Percentiles rank a stretch among this genome's conserved stretches.
phyloP scores from a whole-genome alignment of 2,329 filamentous ascomycete species.

The Arthroderma sp. region DNA sequence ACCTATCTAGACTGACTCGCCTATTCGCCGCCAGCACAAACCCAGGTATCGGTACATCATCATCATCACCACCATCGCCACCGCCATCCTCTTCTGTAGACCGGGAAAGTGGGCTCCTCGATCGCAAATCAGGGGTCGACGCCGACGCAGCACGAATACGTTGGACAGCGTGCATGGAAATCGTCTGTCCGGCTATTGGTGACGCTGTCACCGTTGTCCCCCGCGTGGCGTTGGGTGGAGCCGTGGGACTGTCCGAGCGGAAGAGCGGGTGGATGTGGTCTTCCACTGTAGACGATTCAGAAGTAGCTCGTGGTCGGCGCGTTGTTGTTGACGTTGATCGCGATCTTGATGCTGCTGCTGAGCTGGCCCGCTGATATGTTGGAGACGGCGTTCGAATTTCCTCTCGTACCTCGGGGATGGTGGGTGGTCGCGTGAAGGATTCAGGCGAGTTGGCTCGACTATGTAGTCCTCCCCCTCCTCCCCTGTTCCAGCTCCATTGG shows the following conservation, averaged over 20 bases:
- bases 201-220: constrained; percentile 6
- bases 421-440: not conserved
- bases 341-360: not conserved
- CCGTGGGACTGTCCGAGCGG: constrained; percentile 6
- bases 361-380: not conserved
- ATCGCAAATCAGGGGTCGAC: not conserved
- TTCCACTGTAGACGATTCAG: not conserved
- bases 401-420: not conserved
- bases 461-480: not conserved
- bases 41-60: constrained; percentile 3
- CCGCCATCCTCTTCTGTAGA: not conserved
- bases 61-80: constrained; percentile 1
- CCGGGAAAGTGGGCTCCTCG: constrained; percentile 1
- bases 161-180: constrained; percentile 2
- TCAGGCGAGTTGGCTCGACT: constrained; percentile 4
- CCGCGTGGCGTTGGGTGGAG: constrained; percentile 1
- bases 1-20: constrained; percentile 2
- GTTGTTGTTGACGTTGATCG: not conserved
- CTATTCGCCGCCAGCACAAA: constrained; percentile 3
- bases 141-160: constrained; percentile 4
- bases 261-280: constrained; percentile 7
- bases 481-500: constrained; percentile 7
- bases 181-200: constrained; percentile 5
- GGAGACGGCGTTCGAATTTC: constrained; percentile 3
- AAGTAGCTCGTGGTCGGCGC: not conserved